phyloP scores from a whole-genome alignment of 2,329 filamentous ascomycete species.

The Fusarium austroafricanum region DNA sequence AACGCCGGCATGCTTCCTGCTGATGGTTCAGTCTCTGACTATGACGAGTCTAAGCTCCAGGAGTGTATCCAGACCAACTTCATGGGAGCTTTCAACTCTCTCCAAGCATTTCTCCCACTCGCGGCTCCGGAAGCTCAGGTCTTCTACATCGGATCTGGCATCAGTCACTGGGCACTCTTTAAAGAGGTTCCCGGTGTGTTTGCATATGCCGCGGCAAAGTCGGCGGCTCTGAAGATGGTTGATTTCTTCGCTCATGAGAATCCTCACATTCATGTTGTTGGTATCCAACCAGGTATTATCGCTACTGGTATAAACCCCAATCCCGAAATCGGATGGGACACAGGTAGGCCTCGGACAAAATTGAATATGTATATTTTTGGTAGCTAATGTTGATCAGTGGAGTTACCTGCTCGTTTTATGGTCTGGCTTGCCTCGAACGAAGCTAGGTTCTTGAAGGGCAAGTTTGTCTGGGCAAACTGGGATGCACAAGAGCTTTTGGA shows the following conservation, averaged over 20 bases:
- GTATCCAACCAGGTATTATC: conserved; percentile 56
- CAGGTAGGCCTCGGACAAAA: not conserved
- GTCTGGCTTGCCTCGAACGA: conserved; percentile 8
- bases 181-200: conserved; percentile 23
- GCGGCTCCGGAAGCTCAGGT: conserved; percentile 32
- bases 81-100: conserved; percentile 39
- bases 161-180: conserved; percentile 40
- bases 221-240: conserved; percentile 51
- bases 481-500: conserved; percentile 4
- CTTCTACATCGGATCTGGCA: conserved; percentile 37
- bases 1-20: conserved; percentile 24
- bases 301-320: conserved; percentile 50
- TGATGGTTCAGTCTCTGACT: not conserved
- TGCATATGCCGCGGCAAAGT: conserved; percentile 52
- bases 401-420: conserved; percentile 20
- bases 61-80: conserved; percentile 41
- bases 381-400: not conserved
- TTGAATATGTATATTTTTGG: accelerated
- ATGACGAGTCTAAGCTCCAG: conserved; percentile 11
- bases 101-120: conserved; percentile 40
- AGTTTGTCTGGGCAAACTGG: conserved; percentile 17
- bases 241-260: conserved; percentile 52
- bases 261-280: conserved; percentile 51
- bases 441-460: not conserved
- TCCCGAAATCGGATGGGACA: not conserved